Percentiles rank a stretch among this genome's conserved stretches.
Conservation (phyloP, 495 filamentous ascomycete species). For the Penicillium diatomitis region DNA sequence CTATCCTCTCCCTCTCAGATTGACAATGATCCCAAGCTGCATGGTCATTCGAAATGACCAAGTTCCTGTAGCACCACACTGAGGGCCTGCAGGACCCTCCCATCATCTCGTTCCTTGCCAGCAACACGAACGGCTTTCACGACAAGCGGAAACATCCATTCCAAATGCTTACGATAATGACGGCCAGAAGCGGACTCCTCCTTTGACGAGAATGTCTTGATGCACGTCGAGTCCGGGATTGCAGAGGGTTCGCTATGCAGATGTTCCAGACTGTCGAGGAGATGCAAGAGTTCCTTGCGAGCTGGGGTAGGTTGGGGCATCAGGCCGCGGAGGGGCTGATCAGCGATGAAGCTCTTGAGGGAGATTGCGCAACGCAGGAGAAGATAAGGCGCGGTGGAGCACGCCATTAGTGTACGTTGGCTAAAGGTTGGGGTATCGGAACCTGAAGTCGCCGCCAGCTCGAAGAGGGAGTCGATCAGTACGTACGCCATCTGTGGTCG, state of each 20-base stretch:
- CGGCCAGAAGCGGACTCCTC: not conserved
- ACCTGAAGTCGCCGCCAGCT: constrained; percentile 34
- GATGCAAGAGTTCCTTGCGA: constrained; percentile 64
- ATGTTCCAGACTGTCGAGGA: constrained; percentile 53
- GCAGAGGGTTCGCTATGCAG: constrained; percentile 64
- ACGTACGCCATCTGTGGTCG: constrained; percentile 68
- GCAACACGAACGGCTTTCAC: constrained; percentile 61
- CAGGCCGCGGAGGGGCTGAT: constrained; percentile 84
- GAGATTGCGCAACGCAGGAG: constrained; percentile 74
- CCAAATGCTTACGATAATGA: constrained; percentile 60
- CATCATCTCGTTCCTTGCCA: constrained; percentile 50
- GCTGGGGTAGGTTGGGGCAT: constrained; percentile 86
- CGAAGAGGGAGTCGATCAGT: constrained; percentile 72
- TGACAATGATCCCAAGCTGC: no score
- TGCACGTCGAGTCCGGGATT: constrained; percentile 50
- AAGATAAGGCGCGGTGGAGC: constrained; percentile 71
- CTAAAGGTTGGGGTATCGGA: constrained; percentile 1
- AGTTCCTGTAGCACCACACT: constrained; percentile 60
- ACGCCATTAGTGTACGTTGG: constrained; percentile 53
- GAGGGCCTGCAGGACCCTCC: constrained; percentile 48
- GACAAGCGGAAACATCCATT: constrained; percentile 74
- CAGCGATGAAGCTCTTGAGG: constrained; percentile 73
- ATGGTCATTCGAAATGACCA: constrained; percentile 27
- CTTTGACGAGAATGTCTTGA: constrained; percentile 26
- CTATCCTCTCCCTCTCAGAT: no score